Evolutionary conservation across 106 monocot genomes (phyloP).

Genomic region (Apostasia ramifera): DNA sequence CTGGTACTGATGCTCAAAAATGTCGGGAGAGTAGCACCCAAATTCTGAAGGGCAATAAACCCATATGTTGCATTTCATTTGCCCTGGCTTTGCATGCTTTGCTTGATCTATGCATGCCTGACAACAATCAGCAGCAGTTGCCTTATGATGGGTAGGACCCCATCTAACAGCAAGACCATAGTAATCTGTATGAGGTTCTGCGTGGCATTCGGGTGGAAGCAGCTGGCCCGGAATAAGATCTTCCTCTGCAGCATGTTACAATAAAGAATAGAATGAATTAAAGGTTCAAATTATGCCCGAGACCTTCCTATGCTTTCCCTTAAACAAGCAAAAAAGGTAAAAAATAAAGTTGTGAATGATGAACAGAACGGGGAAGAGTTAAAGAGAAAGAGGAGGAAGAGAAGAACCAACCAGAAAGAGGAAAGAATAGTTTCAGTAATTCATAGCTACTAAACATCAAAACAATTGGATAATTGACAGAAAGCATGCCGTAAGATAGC

Average conservation of each 20-base stretch:
- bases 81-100: constrained; percentile 35
- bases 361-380: no score
- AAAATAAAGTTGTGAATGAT: no score
- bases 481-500: no score
- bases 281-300: neutral
- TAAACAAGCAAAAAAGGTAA: no score
- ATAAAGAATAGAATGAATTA: neutral
- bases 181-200: constrained; percentile 53
- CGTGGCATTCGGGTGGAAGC: constrained; percentile 38
- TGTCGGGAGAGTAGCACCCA: constrained; percentile 53
- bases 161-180: constrained; percentile 55
- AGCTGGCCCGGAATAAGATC: constrained; percentile 37
- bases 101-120: constrained; percentile 60
- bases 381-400: no score
- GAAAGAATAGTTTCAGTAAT: no score
- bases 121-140: constrained; percentile 61
- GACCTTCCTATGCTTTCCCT: neutral
- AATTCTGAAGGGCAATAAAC: constrained; percentile 58
- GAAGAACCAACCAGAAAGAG: no score
- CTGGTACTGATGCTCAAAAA: constrained; percentile 55
- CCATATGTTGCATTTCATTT: constrained; percentile 59
- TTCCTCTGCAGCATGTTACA: constrained; percentile 17
- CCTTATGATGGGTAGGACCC: constrained; percentile 58
- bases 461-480: no score
- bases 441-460: no score